These are phyloP conservation scores for Stephania japonica DNA, from an alignment of 164 flowering plant genomes.

Conservation along the genomic window DNA sequence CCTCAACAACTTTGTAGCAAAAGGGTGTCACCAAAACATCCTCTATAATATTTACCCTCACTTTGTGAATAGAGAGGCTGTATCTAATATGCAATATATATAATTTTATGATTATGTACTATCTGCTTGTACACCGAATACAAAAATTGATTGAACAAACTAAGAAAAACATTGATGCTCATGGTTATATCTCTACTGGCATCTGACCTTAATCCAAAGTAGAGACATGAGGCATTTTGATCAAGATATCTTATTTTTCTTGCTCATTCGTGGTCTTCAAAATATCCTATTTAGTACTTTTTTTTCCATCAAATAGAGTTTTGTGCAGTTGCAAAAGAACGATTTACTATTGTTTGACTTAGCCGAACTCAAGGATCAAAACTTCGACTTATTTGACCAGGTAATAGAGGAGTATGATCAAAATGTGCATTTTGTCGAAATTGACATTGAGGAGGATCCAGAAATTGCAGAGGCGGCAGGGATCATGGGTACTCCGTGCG, in stretches of 20 bases:
- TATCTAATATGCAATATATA: background rate
- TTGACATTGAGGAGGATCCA: slow-evolving; percentile 94
- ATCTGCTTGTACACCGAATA: background rate
- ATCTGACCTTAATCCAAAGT: too few relatives aligned
- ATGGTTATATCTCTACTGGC: background rate
- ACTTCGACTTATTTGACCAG: slow-evolving; percentile 29
- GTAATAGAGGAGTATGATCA: slow-evolving; percentile 89
- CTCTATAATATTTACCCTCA: too few relatives aligned
- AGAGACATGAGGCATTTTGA: background rate
- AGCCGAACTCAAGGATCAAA: background rate
- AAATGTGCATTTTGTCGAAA: slow-evolving; percentile 93
- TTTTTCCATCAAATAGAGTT: background rate
- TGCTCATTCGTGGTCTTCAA: background rate
- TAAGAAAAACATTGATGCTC: too few relatives aligned
- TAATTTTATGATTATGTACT: background rate
- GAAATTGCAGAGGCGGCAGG: slow-evolving; percentile 97
- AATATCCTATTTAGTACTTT: background rate
- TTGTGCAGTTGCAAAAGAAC: background rate
- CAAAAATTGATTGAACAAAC: too few relatives aligned
- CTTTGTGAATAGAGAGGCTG: background rate
- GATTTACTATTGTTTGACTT: background rate
- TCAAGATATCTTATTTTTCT: background rate
- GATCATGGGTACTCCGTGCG: slow-evolving; percentile 99
- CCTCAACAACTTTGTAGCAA: too few relatives aligned
- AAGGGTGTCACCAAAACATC: too few relatives aligned